Evolutionary conservation across 495 filamentous ascomycete genomes (phyloP).

Genomic region (Tricharina praecox): DNA sequence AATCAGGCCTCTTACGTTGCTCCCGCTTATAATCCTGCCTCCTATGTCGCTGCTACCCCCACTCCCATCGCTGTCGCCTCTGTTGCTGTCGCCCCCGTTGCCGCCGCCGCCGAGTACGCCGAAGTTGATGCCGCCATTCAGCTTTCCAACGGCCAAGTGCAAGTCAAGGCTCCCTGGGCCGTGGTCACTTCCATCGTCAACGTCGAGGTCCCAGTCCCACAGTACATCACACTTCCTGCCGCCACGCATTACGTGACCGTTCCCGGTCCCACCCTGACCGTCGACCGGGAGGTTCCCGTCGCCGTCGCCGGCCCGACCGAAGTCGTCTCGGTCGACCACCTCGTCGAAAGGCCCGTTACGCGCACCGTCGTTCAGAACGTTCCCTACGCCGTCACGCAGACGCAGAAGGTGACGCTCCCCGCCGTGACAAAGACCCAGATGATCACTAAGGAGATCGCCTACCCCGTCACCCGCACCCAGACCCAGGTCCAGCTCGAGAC

Average conservation of each 20-base stretch:
- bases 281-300: too few relatives aligned
- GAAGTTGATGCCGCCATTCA: neutral
- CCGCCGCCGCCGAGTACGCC: neutral
- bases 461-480: neutral
- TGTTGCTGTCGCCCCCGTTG: neutral
- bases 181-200: too few relatives aligned
- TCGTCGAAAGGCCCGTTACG: neutral
- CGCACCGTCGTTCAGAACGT: neutral
- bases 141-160: constrained; percentile 14
- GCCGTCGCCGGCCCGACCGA: constrained; percentile 1
- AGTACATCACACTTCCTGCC: too few relatives aligned
- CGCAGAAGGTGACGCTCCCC: neutral
- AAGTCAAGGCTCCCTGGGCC: constrained; percentile 1
- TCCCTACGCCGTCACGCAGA: constrained; percentile 1
- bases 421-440: constrained; percentile 1
- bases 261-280: too few relatives aligned
- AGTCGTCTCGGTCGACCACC: neutral
- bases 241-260: too few relatives aligned
- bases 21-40: too few relatives aligned
- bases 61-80: neutral
- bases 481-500: constrained; percentile 8
- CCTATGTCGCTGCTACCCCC: too few relatives aligned
- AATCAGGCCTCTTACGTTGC: neutral
- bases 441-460: constrained; percentile 9
- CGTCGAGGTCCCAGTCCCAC: neutral